phyloP scores from a whole-genome alignment of 2,329 filamentous ascomycete genomes.

The Colletotrichum melonis region DNA sequence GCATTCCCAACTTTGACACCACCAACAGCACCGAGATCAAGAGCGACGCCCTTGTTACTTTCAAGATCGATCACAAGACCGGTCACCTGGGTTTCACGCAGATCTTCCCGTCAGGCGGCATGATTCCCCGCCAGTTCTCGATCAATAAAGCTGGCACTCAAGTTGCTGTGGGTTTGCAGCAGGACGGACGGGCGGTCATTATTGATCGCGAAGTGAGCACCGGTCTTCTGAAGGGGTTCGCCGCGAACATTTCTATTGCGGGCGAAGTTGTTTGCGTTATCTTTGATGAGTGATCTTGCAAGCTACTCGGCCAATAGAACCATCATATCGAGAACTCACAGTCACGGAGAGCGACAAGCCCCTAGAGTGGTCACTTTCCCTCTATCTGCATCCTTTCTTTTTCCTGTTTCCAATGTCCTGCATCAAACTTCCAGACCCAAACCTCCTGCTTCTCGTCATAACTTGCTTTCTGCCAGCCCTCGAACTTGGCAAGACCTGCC shows the following conservation, averaged over 20 bases:
- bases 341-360: not conserved
- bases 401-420: not conserved
- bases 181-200: slow-evolving; percentile 70
- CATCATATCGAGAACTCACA: not conserved
- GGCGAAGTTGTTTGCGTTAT: slow-evolving; percentile 59
- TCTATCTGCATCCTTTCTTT: not conserved
- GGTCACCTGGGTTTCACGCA: slow-evolving; percentile 67
- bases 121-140: slow-evolving; percentile 73
- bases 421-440: not conserved
- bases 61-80: slow-evolving; percentile 61
- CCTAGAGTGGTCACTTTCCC: not conserved
- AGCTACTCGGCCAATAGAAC: no score
- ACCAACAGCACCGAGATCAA: slow-evolving; percentile 49
- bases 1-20: slow-evolving; percentile 55
- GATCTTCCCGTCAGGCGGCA: slow-evolving; percentile 70
- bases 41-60: slow-evolving; percentile 74
- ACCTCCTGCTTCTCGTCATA: not conserved
- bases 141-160: slow-evolving; percentile 72
- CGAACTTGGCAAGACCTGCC: not conserved
- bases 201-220: slow-evolving; percentile 68
- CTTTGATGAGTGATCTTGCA: slow-evolving; percentile 54
- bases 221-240: slow-evolving; percentile 64
- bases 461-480: not conserved
- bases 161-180: slow-evolving; percentile 74
- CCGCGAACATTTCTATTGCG: slow-evolving; percentile 53